Evolutionary conservation across 306 rosid species (phyloP).

Genomic region (Pachyrhizus erosus): DNA sequence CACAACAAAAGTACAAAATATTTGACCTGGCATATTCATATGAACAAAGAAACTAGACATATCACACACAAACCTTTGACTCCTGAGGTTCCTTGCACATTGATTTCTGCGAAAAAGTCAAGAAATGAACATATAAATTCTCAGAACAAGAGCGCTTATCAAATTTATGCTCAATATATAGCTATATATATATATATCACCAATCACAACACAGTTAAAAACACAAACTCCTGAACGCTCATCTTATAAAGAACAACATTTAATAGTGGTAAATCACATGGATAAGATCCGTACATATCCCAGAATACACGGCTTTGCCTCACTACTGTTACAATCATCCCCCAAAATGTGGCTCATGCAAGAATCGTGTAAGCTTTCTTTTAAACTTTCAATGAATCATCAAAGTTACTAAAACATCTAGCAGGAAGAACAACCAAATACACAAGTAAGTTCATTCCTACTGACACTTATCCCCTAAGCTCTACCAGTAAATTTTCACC

Average conservation of each 20-base stretch:
- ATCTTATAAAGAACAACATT: constrained; percentile 3
- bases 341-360: constrained; percentile 2
- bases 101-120: constrained; percentile 71
- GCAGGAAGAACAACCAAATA: constrained; percentile 5
- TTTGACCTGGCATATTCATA: constrained; percentile 10
- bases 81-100: constrained; percentile 77
- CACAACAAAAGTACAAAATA: background rate
- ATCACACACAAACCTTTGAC: constrained; percentile 70
- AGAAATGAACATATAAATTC: constrained; percentile 30
- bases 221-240: background rate
- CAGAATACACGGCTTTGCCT: background rate
- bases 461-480: constrained; percentile 16
- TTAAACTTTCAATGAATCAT: background rate
- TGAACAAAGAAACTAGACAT: constrained; percentile 28
- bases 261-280: background rate
- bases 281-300: constrained; percentile 8
- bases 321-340: constrained; percentile 29
- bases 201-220: constrained; percentile 15
- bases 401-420: constrained; percentile 1
- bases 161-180: background rate
- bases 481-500: background rate
- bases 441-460: background rate
- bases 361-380: background rate
- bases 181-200: no score
- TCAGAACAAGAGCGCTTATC: constrained; percentile 24